These are phyloP conservation scores for Pseudocercospora pini-densiflorae DNA, from an alignment of 2,329 filamentous ascomycete species.

Conservation along the genomic window DNA sequence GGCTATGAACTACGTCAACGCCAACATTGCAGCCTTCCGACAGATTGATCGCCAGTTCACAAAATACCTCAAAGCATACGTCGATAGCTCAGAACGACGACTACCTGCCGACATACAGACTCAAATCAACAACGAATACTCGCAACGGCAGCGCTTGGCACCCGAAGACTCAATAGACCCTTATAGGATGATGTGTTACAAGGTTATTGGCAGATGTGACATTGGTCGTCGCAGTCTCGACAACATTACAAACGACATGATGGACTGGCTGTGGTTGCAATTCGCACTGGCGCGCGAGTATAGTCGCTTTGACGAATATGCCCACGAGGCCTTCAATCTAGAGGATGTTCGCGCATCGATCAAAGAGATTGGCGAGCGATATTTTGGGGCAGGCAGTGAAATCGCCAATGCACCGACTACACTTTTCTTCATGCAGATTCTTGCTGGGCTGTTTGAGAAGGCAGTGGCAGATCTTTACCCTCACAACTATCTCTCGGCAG, in stretches of 20 bases:
- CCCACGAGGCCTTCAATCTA: slow-evolving; percentile 66
- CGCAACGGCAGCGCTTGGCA: slow-evolving; percentile 80
- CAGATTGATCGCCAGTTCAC: slow-evolving; percentile 90
- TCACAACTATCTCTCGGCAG: slow-evolving; percentile 89
- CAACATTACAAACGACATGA: slow-evolving; percentile 62
- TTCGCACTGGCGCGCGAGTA: slow-evolving; percentile 67
- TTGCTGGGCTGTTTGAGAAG: slow-evolving; percentile 92
- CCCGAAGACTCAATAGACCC: slow-evolving; percentile 89
- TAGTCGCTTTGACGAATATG: slow-evolving; percentile 63
- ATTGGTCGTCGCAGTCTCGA: slow-evolving; percentile 62
- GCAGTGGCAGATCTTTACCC: slow-evolving; percentile 89
- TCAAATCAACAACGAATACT: slow-evolving; percentile 88
- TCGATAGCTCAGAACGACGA: slow-evolving; percentile 74
- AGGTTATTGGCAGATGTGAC: slow-evolving; percentile 84
- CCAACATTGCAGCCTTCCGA: slow-evolving; percentile 79
- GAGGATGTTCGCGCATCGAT: slow-evolving; percentile 78
- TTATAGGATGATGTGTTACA: slow-evolving; percentile 97
- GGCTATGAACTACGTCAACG: slow-evolving; percentile 83
- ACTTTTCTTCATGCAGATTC: slow-evolving; percentile 89
- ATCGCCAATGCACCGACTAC: slow-evolving; percentile 81
- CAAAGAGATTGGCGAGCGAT: slow-evolving; percentile 84
- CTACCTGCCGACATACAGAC: slow-evolving; percentile 80
- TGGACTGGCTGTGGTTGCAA: slow-evolving; percentile 71
- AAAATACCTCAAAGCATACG: slow-evolving; percentile 84
- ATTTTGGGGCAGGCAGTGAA: slow-evolving; percentile 85